Evolutionary conservation across 148 eudicot genomes (phyloP).

Genomic region (Polygonum aviculare): DNA sequence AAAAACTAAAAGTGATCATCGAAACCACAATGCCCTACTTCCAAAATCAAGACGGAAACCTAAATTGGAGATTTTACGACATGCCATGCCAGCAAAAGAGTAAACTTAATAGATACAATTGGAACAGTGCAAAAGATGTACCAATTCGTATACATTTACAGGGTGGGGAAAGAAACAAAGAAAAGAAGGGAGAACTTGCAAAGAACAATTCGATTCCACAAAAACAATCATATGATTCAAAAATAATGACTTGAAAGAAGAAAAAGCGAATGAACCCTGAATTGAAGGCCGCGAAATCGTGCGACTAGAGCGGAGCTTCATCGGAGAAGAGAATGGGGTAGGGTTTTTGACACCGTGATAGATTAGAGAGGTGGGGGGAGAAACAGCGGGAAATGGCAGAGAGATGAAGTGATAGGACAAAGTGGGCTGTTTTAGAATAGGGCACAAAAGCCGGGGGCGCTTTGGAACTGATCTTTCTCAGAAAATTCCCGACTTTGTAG

Average conservation of each 20-base stretch:
- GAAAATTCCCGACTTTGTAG: not conserved
- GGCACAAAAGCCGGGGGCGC: not conserved
- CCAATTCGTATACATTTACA: not conserved
- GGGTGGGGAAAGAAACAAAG: not conserved
- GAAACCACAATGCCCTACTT: not conserved
- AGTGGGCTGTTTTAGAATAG: not conserved
- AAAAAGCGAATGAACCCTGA: not conserved
- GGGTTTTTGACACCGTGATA: not conserved
- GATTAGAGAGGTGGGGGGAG: not conserved
- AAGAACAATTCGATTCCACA: not conserved
- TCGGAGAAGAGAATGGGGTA: slow-evolving; percentile 4
- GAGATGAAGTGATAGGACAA: not conserved
- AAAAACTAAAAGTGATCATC: not conserved
- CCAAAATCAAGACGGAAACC: not conserved
- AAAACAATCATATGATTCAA: not conserved
- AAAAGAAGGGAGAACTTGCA: not conserved
- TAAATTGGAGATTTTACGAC: not conserved
- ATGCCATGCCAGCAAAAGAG: not conserved
- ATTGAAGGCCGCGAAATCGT: not conserved
- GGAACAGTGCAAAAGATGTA: not conserved
- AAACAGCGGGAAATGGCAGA: slow-evolving; percentile 6
- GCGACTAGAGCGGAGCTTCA: slow-evolving; percentile 9
- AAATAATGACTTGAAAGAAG: not conserved
- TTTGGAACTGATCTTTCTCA: slow-evolving; percentile 4
- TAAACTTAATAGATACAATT: not conserved